Conservation (phyloP, 208 protist genomes). For the Endotrypanum monterogeii region DNA sequence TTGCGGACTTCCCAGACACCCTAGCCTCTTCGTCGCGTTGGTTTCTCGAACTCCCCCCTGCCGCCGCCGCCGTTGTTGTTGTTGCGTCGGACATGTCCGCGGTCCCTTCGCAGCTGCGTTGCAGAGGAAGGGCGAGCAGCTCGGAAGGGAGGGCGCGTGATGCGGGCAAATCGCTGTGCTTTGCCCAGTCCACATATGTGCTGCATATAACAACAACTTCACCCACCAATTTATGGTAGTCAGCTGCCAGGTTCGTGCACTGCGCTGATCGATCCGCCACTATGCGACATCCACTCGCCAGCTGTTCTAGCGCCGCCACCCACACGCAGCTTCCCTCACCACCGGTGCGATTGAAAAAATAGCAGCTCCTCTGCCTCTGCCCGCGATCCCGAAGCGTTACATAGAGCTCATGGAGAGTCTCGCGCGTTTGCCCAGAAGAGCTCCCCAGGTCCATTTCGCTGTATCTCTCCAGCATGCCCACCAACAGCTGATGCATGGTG, state of each 20-base stretch:
- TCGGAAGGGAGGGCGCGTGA: constrained; percentile 43
- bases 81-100: background rate
- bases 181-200: constrained; percentile 80
- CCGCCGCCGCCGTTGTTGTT: no score
- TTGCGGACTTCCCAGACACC: background rate
- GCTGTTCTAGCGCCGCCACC: constrained; percentile 56
- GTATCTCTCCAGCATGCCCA: constrained; percentile 77
- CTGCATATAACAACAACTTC: constrained; percentile 69
- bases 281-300: constrained; percentile 48
- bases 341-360: constrained; percentile 80
- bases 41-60: background rate
- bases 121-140: constrained; percentile 46
- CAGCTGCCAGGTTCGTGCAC: constrained; percentile 37
- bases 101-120: constrained; percentile 24
- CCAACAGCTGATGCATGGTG: constrained; percentile 69
- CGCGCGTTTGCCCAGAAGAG: constrained; percentile 57
- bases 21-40: background rate
- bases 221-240: constrained; percentile 53
- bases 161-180: constrained; percentile 28
- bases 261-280: constrained; percentile 57
- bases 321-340: constrained; percentile 67
- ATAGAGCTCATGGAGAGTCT: constrained; percentile 60
- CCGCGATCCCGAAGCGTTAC: constrained; percentile 54
- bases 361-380: constrained; percentile 73
- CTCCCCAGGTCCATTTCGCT: constrained; percentile 67